These are phyloP conservation scores for Gossypium herbaceum DNA, from an alignment of 345 rosid genomes.

Conservation along the genomic window DNA sequence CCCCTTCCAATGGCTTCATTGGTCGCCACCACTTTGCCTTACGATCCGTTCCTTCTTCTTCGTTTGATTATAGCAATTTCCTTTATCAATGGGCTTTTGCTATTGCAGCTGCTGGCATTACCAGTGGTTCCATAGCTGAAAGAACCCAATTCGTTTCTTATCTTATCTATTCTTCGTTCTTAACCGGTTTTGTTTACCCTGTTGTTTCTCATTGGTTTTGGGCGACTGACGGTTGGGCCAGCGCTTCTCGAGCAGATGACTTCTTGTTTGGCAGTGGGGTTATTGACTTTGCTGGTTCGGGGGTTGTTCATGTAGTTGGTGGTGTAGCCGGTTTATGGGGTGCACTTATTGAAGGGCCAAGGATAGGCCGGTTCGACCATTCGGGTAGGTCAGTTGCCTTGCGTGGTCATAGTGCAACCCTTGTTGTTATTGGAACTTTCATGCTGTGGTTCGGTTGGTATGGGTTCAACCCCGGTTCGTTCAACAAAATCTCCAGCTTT, in stretches of 20 bases:
- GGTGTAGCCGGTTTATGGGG: slow-evolving; percentile 84
- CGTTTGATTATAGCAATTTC: slow-evolving; percentile 59
- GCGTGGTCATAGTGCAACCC: slow-evolving; percentile 70
- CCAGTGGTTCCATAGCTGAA: slow-evolving; percentile 92
- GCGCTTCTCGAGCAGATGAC: slow-evolving; percentile 35
- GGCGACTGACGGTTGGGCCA: slow-evolving; percentile 86
- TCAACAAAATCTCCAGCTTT: slow-evolving; percentile 36
- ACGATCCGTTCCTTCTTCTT: slow-evolving; percentile 22
- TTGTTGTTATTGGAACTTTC: slow-evolving; percentile 71
- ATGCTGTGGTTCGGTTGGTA: slow-evolving; percentile 86
- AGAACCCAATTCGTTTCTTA: slow-evolving; percentile 87
- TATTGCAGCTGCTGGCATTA: slow-evolving; percentile 90
- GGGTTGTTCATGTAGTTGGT: slow-evolving; percentile 78
- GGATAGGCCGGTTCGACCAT: slow-evolving; percentile 57
- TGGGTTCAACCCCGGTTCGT: slow-evolving; percentile 76
- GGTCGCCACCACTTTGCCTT: slow-evolving; percentile 74
- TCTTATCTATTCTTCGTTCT: slow-evolving; percentile 70
- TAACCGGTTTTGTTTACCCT: slow-evolving; percentile 89
- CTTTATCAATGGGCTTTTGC: slow-evolving; percentile 97
- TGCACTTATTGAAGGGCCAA: slow-evolving; percentile 69
- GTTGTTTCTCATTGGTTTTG: slow-evolving; percentile 94
- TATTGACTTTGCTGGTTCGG: slow-evolving; percentile 76
- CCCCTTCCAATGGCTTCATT: slow-evolving; percentile 72
- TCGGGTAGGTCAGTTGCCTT: slow-evolving; percentile 32
- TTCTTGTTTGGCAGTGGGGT: slow-evolving; percentile 63